phyloP scores from a whole-genome alignment of 768 basidiomycete genomes.

The Rhizopogon salebrosus region DNA sequence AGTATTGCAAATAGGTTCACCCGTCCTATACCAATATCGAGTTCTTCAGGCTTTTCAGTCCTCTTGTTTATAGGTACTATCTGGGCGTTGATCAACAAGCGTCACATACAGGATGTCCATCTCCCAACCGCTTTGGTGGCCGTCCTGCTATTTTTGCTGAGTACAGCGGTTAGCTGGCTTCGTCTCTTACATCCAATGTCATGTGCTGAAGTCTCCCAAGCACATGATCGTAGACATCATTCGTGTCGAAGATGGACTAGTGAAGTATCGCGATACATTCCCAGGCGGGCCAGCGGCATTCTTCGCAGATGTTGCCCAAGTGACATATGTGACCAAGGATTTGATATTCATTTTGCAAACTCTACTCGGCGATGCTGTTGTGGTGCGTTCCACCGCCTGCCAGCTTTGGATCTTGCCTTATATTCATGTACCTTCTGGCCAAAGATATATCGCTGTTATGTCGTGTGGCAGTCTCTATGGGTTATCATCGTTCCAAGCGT shows the following conservation, averaged over 20 bases:
- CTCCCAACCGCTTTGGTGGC: not conserved
- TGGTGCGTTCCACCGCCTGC: not conserved
- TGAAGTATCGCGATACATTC: conserved; percentile 10
- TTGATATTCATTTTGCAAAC: conserved; percentile 12
- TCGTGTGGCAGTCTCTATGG: conserved; percentile 9
- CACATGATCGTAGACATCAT: conserved; percentile 7
- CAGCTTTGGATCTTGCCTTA: not conserved
- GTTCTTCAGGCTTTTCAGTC: not conserved
- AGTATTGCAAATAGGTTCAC: not conserved
- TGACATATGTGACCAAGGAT: conserved; percentile 21
- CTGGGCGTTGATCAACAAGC: not conserved
- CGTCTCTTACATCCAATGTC: not conserved
- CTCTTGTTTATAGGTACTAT: not conserved
- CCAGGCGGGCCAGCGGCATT: conserved; percentile 18
- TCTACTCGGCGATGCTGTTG: conserved; percentile 3
- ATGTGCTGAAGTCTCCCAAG: not conserved
- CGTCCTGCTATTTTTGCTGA: not conserved
- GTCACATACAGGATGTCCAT: not conserved
- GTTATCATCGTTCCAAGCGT: conserved; percentile 6
- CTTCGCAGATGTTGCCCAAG: conserved; percentile 17
- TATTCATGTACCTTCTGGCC: not conserved
- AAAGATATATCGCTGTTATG: conserved; percentile 11
- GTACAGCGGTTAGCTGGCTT: not conserved
- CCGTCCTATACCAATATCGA: not conserved
- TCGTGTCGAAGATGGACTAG: conserved; percentile 14